A percentile compares a stretch with the other conserved stretches of the same genome.
Conservation (phyloP, 2,329 filamentous ascomycete species). For the Metarhizium robertsii region DNA sequence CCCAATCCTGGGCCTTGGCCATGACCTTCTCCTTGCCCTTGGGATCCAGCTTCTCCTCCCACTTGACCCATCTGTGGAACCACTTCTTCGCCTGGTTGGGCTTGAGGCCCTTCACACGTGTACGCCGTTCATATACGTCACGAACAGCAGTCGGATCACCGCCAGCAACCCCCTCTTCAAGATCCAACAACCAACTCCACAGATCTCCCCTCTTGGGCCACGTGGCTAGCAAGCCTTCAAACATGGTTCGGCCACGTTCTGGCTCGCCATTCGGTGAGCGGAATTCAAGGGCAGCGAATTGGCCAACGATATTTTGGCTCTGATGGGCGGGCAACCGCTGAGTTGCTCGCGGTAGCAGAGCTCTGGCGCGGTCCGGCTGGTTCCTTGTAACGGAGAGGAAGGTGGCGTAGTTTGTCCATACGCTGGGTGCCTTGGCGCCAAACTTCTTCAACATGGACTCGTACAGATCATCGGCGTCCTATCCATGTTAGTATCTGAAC, state of each 20-base stretch:
- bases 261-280: slow-evolving; percentile 70
- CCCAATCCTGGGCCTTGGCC: slow-evolving; percentile 63
- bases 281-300: slow-evolving; percentile 90
- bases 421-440: slow-evolving; percentile 65
- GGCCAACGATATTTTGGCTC: slow-evolving; percentile 62
- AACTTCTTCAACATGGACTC: slow-evolving; percentile 82
- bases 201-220: slow-evolving; percentile 87
- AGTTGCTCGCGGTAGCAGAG: slow-evolving; percentile 71
- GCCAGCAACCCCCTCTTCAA: slow-evolving; percentile 59
- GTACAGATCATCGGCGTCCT: slow-evolving; percentile 87
- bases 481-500: slow-evolving; percentile 9
- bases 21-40: slow-evolving; percentile 62
- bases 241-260: slow-evolving; percentile 89
- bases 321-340: slow-evolving; percentile 67
- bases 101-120: slow-evolving; percentile 62
- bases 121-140: slow-evolving; percentile 74
- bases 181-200: slow-evolving; percentile 85
- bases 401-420: slow-evolving; percentile 92
- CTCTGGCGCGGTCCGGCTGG: slow-evolving; percentile 64
- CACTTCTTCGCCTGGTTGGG: slow-evolving; percentile 74
- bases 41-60: slow-evolving; percentile 66
- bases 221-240: slow-evolving; percentile 74
- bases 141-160: slow-evolving; percentile 51
- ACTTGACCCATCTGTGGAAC: slow-evolving; percentile 87
- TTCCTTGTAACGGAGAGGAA: slow-evolving; percentile 73